Evolutionary conservation across 345 rosid species (phyloP).

Genomic region (Ceriops zippeliana): DNA sequence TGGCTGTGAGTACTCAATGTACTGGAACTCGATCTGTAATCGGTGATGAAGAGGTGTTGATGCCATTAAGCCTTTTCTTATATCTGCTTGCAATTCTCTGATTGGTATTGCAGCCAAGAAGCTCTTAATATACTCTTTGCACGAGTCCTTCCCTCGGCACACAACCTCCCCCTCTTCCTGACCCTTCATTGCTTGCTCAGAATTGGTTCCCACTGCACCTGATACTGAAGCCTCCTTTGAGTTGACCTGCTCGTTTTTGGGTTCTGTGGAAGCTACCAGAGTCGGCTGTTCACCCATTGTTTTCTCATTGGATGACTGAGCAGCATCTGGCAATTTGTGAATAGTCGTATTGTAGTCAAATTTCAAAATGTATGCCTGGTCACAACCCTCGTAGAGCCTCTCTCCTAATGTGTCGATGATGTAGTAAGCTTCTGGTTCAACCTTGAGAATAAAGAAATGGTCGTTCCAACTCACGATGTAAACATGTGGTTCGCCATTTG

Average conservation of each 20-base stretch:
- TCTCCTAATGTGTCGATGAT: conserved; percentile 94
- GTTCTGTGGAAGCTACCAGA: conserved; percentile 24
- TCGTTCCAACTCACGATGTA: conserved; percentile 99
- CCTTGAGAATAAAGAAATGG: conserved; percentile 86
- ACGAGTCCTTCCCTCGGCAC: conserved; percentile 80
- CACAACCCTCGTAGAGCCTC: conserved; percentile 91
- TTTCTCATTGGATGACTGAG: conserved; percentile 43
- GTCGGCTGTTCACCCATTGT: conserved; percentile 32
- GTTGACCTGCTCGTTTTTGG: conserved; percentile 29
- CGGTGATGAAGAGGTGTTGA: conserved; percentile 74
- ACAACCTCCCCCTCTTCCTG: conserved; percentile 45
- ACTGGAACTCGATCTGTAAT: conserved; percentile 87
- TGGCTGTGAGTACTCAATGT: conserved; percentile 41
- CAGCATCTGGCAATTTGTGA: conserved; percentile 33
- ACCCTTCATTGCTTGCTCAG: conserved; percentile 24
- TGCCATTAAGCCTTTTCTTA: conserved; percentile 76
- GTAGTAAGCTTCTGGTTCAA: conserved; percentile 80
- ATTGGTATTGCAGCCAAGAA: conserved; percentile 95
- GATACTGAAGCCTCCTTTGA: conserved; percentile 25
- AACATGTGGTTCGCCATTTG: conserved; percentile 47
- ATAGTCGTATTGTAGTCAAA: conserved; percentile 62
- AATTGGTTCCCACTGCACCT: conserved; percentile 14
- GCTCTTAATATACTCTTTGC: conserved; percentile 94
- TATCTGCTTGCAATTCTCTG: conserved; percentile 76
- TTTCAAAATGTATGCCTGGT: conserved; percentile 88